Evolutionary conservation across 305 asterid species (phyloP), one percentile per base, ranked within the genome.

Genomic region (Solanum hybrid): DNA sequence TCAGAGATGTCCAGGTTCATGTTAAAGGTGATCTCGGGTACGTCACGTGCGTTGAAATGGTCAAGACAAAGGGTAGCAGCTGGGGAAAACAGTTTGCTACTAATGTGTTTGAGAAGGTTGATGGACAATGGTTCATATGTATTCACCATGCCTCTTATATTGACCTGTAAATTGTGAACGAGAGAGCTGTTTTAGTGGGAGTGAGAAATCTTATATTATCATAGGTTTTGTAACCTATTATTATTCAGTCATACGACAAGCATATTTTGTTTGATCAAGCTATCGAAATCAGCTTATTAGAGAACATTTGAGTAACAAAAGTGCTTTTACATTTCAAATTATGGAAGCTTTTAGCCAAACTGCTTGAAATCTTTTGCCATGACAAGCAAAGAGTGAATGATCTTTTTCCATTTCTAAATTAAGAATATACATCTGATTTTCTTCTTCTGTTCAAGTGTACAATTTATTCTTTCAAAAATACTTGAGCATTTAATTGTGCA

Each of bases 31-130:
- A 94, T 19, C 24, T 93, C 2, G 98, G 98, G 87, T 96, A 94
- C 36, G 95, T 97, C 15, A 97, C 96, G 7, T 95, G 99, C 94
- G 93, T 94, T 86, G 98, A 97, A 89, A 95, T 95, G 99, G 98
- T 96, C 75, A 95, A 90, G 93, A 97, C 98, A 2, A 96, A 95
- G 92, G 96, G 96, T 22, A 95, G 94, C 89, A 95, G 96, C 96
- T 97, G 99, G 99, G 98, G 98, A 64, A 91, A 96, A 88, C 99
- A 96, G 91, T 97, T 97, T 24, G 97, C 95, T 2, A 95, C 98
- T 2, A 95, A 96, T 78, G 95, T 97, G 69, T 97, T 97, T 31
- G 99, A 96, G 96, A 96, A 90, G 94, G 87, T 94, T 79, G 93
- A 95, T 87, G 98, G 97, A 22, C 96, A 92, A 81, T 96, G 99